Base-by-base conservation (phyloP, 768 basidiomycete genomes). In the Tylopilus sp. region DNA sequence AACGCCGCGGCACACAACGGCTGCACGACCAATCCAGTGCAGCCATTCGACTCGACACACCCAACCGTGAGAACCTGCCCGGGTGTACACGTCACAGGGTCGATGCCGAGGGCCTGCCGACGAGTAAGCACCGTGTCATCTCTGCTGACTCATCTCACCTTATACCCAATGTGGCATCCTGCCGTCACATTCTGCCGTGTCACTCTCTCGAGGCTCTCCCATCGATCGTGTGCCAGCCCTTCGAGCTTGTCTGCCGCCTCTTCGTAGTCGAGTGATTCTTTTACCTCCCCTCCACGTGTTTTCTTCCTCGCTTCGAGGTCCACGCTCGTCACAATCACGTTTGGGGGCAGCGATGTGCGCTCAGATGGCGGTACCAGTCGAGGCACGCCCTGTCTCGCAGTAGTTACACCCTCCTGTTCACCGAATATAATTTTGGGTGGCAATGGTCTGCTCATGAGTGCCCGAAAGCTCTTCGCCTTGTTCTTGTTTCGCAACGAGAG, bases 311-410 rank as follows among this genome's bases (percentile, higher is more conserved):
- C 77, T 58, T 86, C 85, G 22, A 88, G 83, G 53, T 89, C 84
- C 2, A 88, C 73, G 56, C 81, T 83, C 3, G 86, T 88, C 30
- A 89, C 83, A 53, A 89, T 81, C 59, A 89, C 62, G 46, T 85
- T 82, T 4, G 71, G 59, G 1, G 87, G 87, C 8, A 89, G 58
- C 42, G 69, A 59, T 44, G 78, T 67, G 40, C 80, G 77, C 59
- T 83, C 79, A 4, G 87, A 88, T 1, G 87, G 87, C 2, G 86
- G 82, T 28, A 86, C 57, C 11, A 86, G 66, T 1, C 71, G 75
- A 7, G 73, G 69, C 5, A 18, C 0, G 10, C 12, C 40, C 2
- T 41, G 23, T 17, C 12, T 33, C n/a, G 3, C 26, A 15, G 40
- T 21, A 25, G 52, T 31, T 28, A 21, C 55, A 9, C 33, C 50